Percentiles rank a stretch among this genome's conserved stretches.
phyloP scores from a whole-genome alignment of 257 asterid genomes.

The Capsicum rhomboideum region DNA sequence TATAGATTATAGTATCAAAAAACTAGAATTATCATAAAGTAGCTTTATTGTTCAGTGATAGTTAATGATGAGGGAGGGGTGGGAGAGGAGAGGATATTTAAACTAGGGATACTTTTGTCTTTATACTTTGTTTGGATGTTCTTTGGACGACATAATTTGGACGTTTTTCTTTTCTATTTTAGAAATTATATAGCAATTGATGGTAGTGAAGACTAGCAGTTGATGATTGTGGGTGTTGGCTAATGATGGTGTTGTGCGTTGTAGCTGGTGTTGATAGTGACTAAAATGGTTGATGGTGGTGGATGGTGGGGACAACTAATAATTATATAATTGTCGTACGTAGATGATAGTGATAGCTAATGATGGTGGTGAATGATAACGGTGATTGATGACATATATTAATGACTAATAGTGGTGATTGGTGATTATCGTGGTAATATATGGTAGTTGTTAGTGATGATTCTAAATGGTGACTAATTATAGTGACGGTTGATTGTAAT shows the following conservation, averaged over 20 bases:
- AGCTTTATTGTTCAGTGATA: too few species aligned
- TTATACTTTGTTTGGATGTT: too few species aligned
- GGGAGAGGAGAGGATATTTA: too few species aligned
- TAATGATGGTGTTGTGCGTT: neutral
- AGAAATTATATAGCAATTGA: neutral
- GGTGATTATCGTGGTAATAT: neutral
- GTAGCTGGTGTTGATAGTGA: neutral
- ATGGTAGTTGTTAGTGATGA: neutral
- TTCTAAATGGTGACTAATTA: neutral
- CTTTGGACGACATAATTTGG: too few species aligned
- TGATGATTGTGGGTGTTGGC: neutral
- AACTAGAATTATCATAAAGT: too few species aligned
- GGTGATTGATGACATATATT: neutral
- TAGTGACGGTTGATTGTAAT: neutral
- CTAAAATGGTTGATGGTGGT: neutral
- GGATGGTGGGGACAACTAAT: neutral
- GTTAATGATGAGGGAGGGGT: too few species aligned
- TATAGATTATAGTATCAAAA: too few species aligned
- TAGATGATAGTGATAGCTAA: neutral
- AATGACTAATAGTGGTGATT: neutral
- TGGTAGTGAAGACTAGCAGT: neutral
- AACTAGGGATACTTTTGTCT: too few species aligned
- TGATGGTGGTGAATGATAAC: neutral
- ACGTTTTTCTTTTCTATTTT: too few species aligned
- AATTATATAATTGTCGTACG: neutral